Evolutionary conservation across 257 asterid species (phyloP).

Genomic region (Penstemon eatonii): DNA sequence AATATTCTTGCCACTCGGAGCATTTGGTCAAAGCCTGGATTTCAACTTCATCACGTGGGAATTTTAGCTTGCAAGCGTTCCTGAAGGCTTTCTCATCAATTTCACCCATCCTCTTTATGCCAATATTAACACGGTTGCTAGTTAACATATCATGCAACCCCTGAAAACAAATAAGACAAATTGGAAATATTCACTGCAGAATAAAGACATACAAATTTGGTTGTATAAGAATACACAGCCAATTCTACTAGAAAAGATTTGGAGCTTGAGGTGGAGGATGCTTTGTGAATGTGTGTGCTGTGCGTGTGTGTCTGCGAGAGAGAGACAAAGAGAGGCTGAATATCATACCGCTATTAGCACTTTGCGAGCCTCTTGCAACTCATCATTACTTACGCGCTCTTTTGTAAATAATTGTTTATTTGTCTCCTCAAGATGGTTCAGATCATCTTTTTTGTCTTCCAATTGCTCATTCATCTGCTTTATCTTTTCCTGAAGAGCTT

Average conservation of each 20-base stretch:
- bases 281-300: neutral
- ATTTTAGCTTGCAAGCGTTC: slow-evolving; percentile 52
- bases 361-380: slow-evolving; percentile 61
- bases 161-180: slow-evolving; percentile 32
- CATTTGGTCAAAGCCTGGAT: slow-evolving; percentile 51
- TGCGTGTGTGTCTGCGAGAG: neutral
- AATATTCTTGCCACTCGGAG: slow-evolving; percentile 70
- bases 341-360: slow-evolving; percentile 51
- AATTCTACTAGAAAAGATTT: neutral
- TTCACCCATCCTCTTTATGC: slow-evolving; percentile 83
- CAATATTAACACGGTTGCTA: slow-evolving; percentile 51
- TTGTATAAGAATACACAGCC: slow-evolving; percentile 10
- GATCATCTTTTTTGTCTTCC: slow-evolving; percentile 41
- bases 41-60: slow-evolving; percentile 53
- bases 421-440: slow-evolving; percentile 41
- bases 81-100: slow-evolving; percentile 60
- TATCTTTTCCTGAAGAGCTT: slow-evolving; percentile 46
- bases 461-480: slow-evolving; percentile 45
- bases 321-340: neutral
- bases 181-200: neutral
- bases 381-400: slow-evolving; percentile 62
- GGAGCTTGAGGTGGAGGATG: neutral
- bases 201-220: neutral
- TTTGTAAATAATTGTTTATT: slow-evolving; percentile 41
- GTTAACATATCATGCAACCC: slow-evolving; percentile 49